Evolutionary conservation across 2,329 filamentous ascomycete genomes (phyloP), one percentile per base, ranked within the genome.

Genomic region (Diaporthe sp.): DNA sequence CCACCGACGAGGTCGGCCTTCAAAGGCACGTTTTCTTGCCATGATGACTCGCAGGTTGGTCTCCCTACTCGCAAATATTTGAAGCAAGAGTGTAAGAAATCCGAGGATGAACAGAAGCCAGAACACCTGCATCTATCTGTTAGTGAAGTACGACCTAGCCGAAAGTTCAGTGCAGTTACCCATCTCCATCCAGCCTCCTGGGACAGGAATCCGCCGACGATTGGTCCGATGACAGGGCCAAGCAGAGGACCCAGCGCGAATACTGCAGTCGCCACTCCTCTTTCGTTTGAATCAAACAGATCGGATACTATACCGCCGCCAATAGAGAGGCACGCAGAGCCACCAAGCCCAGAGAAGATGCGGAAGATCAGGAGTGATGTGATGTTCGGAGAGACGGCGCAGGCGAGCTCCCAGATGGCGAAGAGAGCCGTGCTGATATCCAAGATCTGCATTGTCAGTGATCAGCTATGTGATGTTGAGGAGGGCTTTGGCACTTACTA

Each of bases 181-280:
- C 94, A 97, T 78, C 94, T 87, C 95, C 95, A 97, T 51, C 93
- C 93, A 0, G 87, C 84, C 0, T 89, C 90, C 78, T 95, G 93
- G 9, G 89, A 89, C 1, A 97, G 86, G 82, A 92, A 97, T 22
- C 94, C 95, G 78, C 95, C 95, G 6, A 93, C 89, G 1, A 98
- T 88, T 9, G 93, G 93, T 77, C 93, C 93, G 78, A 94, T 92
- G 2, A 94, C 94, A 67, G 95, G 95, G 0, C 95, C 95, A 55
- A 96, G 89, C 81, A 97, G 97, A 0, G 95, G 95, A 0, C 94
- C 94, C 2, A 94, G 94, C 17, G 91, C 93, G 82, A 97, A 97
- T 22, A 94, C 93, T 3, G 94, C 94, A 94, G 97, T 97, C n/a
- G 95, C 94, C 3, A 96, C 93, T 80, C 94, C 95, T 73, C 95